Conservation (phyloP, 768 basidiomycete species). For the Lenzites betulinus region DNA sequence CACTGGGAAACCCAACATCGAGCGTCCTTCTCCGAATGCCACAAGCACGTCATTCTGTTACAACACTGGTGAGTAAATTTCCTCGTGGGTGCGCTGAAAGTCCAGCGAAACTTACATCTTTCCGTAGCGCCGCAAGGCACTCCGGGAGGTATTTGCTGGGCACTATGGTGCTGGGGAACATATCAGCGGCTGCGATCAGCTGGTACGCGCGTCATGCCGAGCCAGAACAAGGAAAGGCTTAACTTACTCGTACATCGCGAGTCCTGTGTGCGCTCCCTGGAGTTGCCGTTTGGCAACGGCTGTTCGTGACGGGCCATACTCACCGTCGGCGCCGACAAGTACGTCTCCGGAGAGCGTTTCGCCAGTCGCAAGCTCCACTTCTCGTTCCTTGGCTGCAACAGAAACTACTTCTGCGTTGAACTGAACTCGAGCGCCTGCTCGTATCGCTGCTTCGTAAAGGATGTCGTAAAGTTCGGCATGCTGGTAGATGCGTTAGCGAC, state of each 20-base stretch:
- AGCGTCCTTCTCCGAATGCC: slow-evolving; percentile 14
- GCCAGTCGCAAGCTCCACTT: slow-evolving; percentile 33
- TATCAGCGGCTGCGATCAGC: not conserved
- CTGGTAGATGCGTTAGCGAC: slow-evolving; percentile 19
- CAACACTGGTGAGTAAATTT: not conserved
- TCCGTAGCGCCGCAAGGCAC: not conserved
- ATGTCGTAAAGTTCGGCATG: slow-evolving; percentile 36
- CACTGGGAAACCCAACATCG: slow-evolving; percentile 9
- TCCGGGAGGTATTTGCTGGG: slow-evolving; percentile 9
- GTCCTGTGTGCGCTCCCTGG: slow-evolving; percentile 21
- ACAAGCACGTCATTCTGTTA: slow-evolving; percentile 13
- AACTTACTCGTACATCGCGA: slow-evolving; percentile 33
- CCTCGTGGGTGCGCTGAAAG: not conserved
- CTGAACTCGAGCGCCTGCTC: slow-evolving; percentile 30
- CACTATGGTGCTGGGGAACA: not conserved
- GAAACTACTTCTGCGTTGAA: slow-evolving; percentile 31
- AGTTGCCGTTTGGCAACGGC: slow-evolving; percentile 19
- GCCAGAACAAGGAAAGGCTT: not conserved
- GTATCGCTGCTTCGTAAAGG: slow-evolving; percentile 33
- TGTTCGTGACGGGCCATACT: slow-evolving; percentile 27
- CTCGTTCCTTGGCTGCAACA: slow-evolving; percentile 24
- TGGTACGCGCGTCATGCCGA: not conserved
- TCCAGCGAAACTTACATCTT: not conserved
- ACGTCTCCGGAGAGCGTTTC: slow-evolving; percentile 36
- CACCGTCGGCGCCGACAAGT: slow-evolving; percentile 41